Percentiles rank a stretch among this genome's conserved stretches.
These are phyloP conservation scores for Xylaria sp. DNA, from an alignment of 2,329 filamentous ascomycete species.

Conservation along the genomic window DNA sequence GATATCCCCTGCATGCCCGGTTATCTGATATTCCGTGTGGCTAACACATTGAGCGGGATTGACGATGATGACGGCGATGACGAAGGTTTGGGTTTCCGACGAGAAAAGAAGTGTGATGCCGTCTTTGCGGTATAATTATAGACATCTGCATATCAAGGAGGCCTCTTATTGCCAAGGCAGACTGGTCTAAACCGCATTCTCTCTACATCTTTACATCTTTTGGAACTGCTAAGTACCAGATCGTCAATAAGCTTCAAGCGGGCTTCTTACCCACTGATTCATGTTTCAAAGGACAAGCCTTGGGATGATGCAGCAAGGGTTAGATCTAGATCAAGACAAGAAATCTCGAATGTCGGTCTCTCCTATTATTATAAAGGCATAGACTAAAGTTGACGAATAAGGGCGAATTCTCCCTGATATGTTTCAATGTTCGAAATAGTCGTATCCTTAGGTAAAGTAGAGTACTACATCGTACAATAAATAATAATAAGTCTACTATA, in stretches of 20 bases:
- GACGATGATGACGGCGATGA: slow-evolving; percentile 22
- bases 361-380: too few species aligned
- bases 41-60: slow-evolving; percentile 3
- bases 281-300: slow-evolving; percentile 8
- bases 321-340: slow-evolving; percentile 22
- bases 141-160: background rate
- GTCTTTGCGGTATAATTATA: background rate
- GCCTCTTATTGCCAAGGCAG: background rate
- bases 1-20: slow-evolving; percentile 26
- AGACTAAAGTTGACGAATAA: slow-evolving; percentile 9
- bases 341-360: slow-evolving; percentile 3
- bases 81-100: slow-evolving; percentile 5
- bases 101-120: background rate
- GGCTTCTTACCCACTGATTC: slow-evolving; percentile 3
- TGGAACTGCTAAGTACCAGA: background rate
- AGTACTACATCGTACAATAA: background rate
- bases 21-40: slow-evolving; percentile 29
- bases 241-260: background rate
- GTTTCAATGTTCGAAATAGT: slow-evolving; percentile 13
- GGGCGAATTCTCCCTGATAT: slow-evolving; percentile 1
- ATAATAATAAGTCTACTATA: background rate
- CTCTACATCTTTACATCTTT: background rate
- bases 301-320: slow-evolving; percentile 26
- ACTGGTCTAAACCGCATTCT: background rate
- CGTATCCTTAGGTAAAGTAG: background rate